Evolutionary conservation across 1,284 basidiomycete genomes (phyloP), one percentile per base, ranked within the genome.

Genomic region (Microbotryum scabiosae): DNA sequence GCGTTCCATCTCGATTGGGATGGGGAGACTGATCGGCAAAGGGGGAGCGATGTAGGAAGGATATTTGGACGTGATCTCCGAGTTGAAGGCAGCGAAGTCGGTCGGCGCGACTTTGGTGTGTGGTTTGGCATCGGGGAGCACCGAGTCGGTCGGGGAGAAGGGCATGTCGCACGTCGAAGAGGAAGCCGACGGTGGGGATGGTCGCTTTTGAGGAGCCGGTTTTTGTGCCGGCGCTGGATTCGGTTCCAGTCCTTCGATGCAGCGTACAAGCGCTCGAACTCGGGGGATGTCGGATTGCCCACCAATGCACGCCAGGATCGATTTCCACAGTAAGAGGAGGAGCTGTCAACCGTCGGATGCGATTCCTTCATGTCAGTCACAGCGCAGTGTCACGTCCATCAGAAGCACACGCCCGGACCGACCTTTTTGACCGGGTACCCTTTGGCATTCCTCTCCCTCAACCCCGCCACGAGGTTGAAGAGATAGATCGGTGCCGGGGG

Each of bases 381-480:
- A 56, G 43, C 10, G 10, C n/a, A 4, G 5, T 25, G 43, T 41
- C 25, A 41, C 14, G 4, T 41, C 5, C 36, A 5, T 30, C 10
- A 7, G 26, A 6, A 32, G 23, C 4, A 23, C 3, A 48, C n/a
- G 43, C 20, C 18, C 12, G 32, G 51, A 57, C 73, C 44, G 63
- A 88, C 90, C 82, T 96, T 96, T 78, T 96, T 97, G 67, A 94
- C 88, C 0, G 93, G 92, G 75, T 96, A 97, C 2, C 91, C 91
- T 73, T 90, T 93, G 5, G 91, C 88, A 71, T 87, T 89, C 77
- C 91, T 92, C 73, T 99, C 96, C 66, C 91, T 85, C 54, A 98
- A 78, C 36, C 85, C 85, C 21, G 92, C 86, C 10, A 98, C 85
- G 57, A 93, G 81, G 59, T 86, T 86, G 77, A 97, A 89, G 21